Conservation (phyloP, 75 land plant species). For the Pinus taeda region DNA sequence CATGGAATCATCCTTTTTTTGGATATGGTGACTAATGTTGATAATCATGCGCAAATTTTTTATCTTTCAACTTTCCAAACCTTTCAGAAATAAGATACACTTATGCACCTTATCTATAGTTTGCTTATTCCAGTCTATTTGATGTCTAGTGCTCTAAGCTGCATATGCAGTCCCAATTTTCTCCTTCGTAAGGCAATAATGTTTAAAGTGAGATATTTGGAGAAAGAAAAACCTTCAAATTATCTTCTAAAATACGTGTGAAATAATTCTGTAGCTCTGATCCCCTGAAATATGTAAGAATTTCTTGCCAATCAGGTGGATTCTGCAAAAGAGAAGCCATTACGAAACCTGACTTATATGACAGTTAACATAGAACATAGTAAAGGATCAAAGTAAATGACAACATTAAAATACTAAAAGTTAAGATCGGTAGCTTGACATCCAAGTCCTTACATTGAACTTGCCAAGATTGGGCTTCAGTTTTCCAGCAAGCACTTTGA, state of each 20-base stretch:
- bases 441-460: constrained; percentile 57
- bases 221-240: constrained; percentile 67
- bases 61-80: too few relatives aligned
- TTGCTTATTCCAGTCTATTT: too few relatives aligned
- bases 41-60: too few relatives aligned
- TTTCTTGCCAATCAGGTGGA: constrained; percentile 99
- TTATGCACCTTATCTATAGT: too few relatives aligned
- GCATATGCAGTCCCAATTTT: too few relatives aligned
- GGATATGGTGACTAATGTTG: too few relatives aligned
- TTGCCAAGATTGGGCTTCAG: constrained; percentile 95
- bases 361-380: background rate
- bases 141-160: too few relatives aligned
- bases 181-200: background rate
- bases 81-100: too few relatives aligned
- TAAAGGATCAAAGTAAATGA: background rate
- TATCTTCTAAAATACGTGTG: constrained; percentile 95
- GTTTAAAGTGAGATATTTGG: background rate
- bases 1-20: too few relatives aligned
- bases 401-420: background rate
- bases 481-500: constrained; percentile 95
- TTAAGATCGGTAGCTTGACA: background rate
- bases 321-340: constrained; percentile 54
- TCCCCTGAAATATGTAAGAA: constrained; percentile 92
- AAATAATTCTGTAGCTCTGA: constrained; percentile 99
- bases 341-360: background rate